These are phyloP conservation scores for Flaveria trinervia DNA, from an alignment of 129 eudicot genomes.

Conservation along the genomic window DNA sequence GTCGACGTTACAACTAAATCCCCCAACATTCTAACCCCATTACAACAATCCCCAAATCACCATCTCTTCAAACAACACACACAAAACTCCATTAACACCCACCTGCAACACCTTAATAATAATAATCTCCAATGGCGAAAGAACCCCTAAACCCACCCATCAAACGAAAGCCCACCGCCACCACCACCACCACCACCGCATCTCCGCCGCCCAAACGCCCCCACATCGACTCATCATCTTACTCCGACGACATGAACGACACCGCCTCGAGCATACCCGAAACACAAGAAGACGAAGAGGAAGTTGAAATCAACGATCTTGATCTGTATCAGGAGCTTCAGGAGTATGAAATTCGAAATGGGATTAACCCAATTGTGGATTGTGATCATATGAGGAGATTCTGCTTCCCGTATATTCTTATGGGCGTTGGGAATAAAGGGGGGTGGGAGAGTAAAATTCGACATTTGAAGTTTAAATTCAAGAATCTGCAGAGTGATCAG, in stretches of 20 bases:
- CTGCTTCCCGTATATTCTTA: neutral
- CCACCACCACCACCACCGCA: neutral
- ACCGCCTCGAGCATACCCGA: neutral
- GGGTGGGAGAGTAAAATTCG: neutral
- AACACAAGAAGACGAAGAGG: neutral
- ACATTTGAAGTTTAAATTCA: neutral
- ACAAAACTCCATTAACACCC: too few relatives aligned
- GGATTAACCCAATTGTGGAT: neutral
- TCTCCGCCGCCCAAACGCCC: constrained; percentile 6
- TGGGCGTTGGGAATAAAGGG: neutral
- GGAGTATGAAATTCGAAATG: neutral
- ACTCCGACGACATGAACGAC: neutral
- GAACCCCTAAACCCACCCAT: neutral
- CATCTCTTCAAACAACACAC: too few relatives aligned
- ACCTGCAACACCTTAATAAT: too few relatives aligned
- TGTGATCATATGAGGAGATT: neutral
- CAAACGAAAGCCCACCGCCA: neutral
- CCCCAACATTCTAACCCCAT: neutral
- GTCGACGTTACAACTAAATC: neutral
- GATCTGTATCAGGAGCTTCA: neutral
- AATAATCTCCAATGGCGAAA: neutral
- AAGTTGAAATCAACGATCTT: neutral
- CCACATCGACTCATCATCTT: neutral
- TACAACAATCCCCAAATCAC: neutral
- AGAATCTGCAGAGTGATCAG: neutral